phyloP scores from a whole-genome alignment of 2,329 filamentous ascomycete species.

The Zymoseptoria crescenta region DNA sequence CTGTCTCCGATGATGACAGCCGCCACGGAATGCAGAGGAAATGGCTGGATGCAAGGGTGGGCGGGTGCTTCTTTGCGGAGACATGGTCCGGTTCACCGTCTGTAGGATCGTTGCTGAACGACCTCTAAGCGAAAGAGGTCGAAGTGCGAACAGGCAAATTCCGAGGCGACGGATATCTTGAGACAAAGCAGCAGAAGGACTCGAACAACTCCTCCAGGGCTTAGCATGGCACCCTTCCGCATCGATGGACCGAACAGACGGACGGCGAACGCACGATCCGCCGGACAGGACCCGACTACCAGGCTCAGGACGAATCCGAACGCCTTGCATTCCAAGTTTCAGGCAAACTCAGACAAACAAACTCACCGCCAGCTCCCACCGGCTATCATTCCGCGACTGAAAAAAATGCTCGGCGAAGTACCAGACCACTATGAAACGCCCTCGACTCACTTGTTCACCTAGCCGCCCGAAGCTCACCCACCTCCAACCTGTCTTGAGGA shows the following conservation, averaged over 20 bases:
- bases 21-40: not conserved
- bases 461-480: not conserved
- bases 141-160: no score
- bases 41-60: not conserved
- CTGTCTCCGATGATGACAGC: not conserved
- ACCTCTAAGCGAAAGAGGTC: not conserved
- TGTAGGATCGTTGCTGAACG: not conserved
- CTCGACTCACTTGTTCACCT: not conserved
- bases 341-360: not conserved
- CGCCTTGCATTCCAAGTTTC: not conserved
- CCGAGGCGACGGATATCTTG: no score
- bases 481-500: no score
- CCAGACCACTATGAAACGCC: not conserved
- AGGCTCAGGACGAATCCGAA: no score
- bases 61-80: not conserved
- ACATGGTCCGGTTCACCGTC: not conserved
- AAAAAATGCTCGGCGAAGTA: not conserved
- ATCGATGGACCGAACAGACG: no score
- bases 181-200: no score
- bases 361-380: not conserved
- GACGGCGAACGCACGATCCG: no score
- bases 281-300: no score
- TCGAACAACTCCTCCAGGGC: no score
- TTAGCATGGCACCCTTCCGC: no score
- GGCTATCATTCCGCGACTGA: not conserved